A percentile compares a stretch with the other conserved stretches of the same genome.
Evolutionary conservation across 495 filamentous ascomycete genomes (phyloP).

Genomic region (Poronia punctata): DNA sequence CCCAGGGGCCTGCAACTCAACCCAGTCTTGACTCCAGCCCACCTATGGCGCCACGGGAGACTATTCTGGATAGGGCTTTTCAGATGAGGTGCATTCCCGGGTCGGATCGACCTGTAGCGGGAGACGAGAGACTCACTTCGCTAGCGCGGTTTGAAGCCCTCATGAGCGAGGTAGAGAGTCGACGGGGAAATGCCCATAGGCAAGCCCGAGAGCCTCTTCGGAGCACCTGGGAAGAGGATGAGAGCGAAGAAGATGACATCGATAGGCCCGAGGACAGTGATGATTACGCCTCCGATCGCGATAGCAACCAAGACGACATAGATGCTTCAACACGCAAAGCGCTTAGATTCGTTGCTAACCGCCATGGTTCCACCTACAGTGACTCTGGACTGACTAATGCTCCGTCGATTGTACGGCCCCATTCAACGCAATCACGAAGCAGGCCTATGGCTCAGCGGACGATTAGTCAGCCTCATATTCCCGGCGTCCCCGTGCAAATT

Average conservation of each 20-base stretch:
- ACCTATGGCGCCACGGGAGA: conserved; percentile 44
- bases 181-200: conserved; percentile 24
- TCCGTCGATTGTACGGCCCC: conserved; percentile 29
- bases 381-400: conserved; percentile 9
- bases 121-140: conserved; percentile 50
- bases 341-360: conserved; percentile 43
- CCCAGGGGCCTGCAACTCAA: conserved; percentile 15
- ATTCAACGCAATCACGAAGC: conserved; percentile 37
- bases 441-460: conserved; percentile 37
- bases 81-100: conserved; percentile 50
- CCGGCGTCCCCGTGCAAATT: conserved; percentile 16
- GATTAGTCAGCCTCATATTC: conserved; percentile 38
- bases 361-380: conserved; percentile 17
- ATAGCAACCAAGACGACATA: conserved; percentile 28
- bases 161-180: conserved; percentile 48
- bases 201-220: conserved; percentile 26
- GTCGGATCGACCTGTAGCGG: conserved; percentile 34
- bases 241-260: conserved; percentile 30
- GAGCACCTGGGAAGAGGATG: conserved; percentile 40
- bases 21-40: conserved; percentile 30
- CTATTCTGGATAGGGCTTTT: conserved; percentile 55
- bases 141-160: conserved; percentile 53
- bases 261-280: conserved; percentile 43
- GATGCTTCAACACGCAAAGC: conserved; percentile 34
- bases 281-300: conserved; percentile 29